Base-by-base conservation (phyloP, 208 protist genomes). In the Perkinsela sp. region DNA sequence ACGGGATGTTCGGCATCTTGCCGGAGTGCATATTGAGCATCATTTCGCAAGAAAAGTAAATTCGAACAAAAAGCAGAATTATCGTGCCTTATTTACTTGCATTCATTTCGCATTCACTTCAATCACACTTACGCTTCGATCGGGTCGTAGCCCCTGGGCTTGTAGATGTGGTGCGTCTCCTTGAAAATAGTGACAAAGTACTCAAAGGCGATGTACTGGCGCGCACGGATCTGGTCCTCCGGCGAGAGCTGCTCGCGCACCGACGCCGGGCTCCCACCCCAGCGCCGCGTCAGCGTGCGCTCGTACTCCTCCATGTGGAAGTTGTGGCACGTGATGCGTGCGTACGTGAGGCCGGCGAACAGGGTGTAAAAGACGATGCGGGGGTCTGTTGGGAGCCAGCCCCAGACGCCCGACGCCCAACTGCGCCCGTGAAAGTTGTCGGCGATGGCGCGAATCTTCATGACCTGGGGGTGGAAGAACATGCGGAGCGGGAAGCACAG, bases 361-460 rank as follows among this genome's bases (percentile, higher is more conserved):
- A 87, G 79, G 74, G 74, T 77, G 30, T 77, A 77, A 1, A 79
- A 78, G 75, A 79, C 88, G 31, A 87, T 71, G 66, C 83, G 83
- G 70, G 80, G 76, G 73, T 91, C 85, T n/a, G 83, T 82, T 2
- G 83, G 83, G 32, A 89, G 67, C 28, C 75, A 67, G 80, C 79
- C 88, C 73, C 82, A 77, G 57, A 83, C 73, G 31, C 75, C 79
- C 29, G 78, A 78, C 72, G 80, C 85, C 83, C 85, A 91, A 31
- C 77, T 72, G 69, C 85, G 85, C 72, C 83, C 76, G 71, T 81
- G 87, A 79, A 85, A 83, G 75, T 85, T 88, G 68, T 91, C 85
- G 1, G 73, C 71, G 71, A 89, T 68, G n/a, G 82, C 80, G 29
- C 85, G 83, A 16, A 82, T 75, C 66, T 75, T 70, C 74, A 88